Evolutionary conservation across 176 grass and related monocot genomes (phyloP).

Genomic region (Areca catechu): DNA sequence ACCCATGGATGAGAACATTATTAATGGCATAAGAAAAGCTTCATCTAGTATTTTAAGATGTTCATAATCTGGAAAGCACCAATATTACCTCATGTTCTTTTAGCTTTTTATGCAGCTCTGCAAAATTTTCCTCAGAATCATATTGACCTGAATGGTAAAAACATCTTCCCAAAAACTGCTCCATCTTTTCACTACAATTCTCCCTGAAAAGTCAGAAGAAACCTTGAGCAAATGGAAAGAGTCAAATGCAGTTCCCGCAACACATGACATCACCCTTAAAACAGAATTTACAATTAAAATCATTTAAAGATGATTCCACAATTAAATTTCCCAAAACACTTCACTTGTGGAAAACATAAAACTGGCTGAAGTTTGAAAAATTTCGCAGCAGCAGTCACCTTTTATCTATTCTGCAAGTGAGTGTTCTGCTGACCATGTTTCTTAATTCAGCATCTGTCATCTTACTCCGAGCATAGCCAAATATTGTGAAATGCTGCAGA

Average conservation of each 20-base stretch:
- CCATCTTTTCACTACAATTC: slow-evolving; percentile 93
- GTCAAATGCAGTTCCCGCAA: too few relatives aligned
- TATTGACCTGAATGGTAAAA: slow-evolving; percentile 99
- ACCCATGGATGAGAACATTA: too few relatives aligned
- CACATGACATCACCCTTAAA: too few relatives aligned
- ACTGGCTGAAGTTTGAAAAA: too few relatives aligned
- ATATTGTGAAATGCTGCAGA: slow-evolving; percentile 93
- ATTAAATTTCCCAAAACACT: too few relatives aligned
- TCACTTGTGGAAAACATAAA: too few relatives aligned
- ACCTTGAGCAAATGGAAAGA: too few relatives aligned
- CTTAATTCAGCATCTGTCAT: slow-evolving; percentile 94
- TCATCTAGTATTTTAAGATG: neutral
- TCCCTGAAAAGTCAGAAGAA: slow-evolving; percentile 35
- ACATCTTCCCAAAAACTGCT: slow-evolving; percentile 87
- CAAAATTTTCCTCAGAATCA: slow-evolving; percentile 69
- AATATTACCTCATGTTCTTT: slow-evolving; percentile 75
- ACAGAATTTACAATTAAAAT: too few relatives aligned
- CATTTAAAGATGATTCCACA: too few relatives aligned
- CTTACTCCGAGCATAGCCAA: slow-evolving; percentile 95
- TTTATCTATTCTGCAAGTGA: slow-evolving; percentile 93
- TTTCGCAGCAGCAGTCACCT: slow-evolving; percentile 28
- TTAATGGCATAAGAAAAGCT: neutral
- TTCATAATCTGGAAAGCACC: neutral
- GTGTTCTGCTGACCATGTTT: slow-evolving; percentile 81
- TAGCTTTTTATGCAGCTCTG: slow-evolving; percentile 72